Evolutionary conservation across 306 rosid species (phyloP).

Genomic region (Vigna radiata): DNA sequence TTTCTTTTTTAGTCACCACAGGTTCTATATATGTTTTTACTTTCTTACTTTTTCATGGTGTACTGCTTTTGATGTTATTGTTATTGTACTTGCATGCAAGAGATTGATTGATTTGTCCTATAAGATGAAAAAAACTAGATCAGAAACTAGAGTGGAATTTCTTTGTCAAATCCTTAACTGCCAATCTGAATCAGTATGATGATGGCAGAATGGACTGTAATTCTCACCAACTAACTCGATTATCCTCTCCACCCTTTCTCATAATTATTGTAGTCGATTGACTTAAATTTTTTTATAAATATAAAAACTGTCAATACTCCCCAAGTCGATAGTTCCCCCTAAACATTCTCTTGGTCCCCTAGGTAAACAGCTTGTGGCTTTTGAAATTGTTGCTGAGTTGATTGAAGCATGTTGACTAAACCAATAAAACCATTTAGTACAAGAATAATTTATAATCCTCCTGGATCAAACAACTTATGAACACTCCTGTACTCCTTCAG

Average conservation of each 20-base stretch:
- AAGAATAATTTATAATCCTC: background rate
- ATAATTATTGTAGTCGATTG: background rate
- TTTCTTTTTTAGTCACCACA: slow-evolving; percentile 18
- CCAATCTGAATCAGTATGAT: background rate
- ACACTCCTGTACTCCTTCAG: background rate
- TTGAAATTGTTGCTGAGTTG: background rate
- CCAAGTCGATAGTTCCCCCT: background rate
- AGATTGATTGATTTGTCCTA: slow-evolving; percentile 10
- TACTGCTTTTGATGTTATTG: slow-evolving; percentile 7
- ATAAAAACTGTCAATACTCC: background rate
- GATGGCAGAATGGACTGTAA: background rate
- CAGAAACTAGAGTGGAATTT: background rate
- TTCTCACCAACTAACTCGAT: background rate
- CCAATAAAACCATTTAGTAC: background rate
- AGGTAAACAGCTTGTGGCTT: background rate
- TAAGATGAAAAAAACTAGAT: background rate
- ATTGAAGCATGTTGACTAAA: background rate
- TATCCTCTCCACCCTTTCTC: background rate
- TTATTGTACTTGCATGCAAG: background rate
- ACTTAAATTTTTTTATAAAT: background rate
- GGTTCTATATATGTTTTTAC: background rate
- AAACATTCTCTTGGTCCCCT: background rate
- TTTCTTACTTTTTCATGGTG: slow-evolving; percentile 4
- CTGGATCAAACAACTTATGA: background rate
- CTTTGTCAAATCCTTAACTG: background rate